phyloP scores from a whole-genome alignment of 2,329 filamentous ascomycete species.

The Fusarium anthophilum region DNA sequence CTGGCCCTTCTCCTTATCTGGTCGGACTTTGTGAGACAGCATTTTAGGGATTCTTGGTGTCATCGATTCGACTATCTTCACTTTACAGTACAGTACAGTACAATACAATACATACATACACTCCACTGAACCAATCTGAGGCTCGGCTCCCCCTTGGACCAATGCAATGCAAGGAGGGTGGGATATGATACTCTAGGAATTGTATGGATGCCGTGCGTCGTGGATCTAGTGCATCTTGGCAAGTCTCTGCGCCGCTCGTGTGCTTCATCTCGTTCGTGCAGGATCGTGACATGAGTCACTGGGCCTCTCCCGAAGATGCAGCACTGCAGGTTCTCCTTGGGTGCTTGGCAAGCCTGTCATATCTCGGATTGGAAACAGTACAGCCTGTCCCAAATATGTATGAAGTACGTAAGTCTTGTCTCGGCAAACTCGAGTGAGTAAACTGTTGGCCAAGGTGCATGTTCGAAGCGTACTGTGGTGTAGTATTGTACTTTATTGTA shows the following conservation, averaged over 20 bases:
- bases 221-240: neutral
- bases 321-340: neutral
- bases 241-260: neutral
- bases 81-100: neutral
- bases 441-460: neutral
- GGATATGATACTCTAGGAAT: neutral
- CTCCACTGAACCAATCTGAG: neutral
- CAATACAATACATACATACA: neutral
- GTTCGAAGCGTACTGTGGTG: neutral
- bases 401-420: neutral
- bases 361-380: neutral
- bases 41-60: neutral
- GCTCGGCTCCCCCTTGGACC: neutral
- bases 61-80: neutral
- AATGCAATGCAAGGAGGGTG: conserved; percentile 10
- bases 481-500: neutral
- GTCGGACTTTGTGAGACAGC: conserved; percentile 1
- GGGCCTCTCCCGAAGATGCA: neutral
- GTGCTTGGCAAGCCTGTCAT: neutral
- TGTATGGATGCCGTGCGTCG: neutral
- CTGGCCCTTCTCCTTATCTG: neutral
- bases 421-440: neutral
- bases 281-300: neutral
- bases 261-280: conserved; percentile 1
- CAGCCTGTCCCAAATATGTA: neutral